These are phyloP conservation scores for Acrocalymma vagum DNA, from an alignment of 2,329 filamentous ascomycete genomes.

Conservation along the genomic window DNA sequence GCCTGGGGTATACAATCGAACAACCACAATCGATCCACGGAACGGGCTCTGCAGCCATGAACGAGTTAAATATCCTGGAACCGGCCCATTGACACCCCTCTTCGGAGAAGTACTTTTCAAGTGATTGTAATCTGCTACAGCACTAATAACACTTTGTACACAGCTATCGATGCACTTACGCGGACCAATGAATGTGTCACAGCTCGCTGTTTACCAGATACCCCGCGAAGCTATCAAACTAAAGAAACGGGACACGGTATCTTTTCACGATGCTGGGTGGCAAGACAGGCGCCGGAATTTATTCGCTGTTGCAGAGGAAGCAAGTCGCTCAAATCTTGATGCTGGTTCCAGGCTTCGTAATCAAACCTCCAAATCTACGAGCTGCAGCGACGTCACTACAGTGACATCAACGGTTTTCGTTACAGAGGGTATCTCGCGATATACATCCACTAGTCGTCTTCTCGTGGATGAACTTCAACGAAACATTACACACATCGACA, in stretches of 20 bases:
- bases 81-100: slow-evolving; percentile 71
- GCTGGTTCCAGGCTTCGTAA: too few species aligned
- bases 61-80: slow-evolving; percentile 64
- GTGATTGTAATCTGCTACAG: slow-evolving; percentile 1
- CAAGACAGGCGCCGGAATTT: too few species aligned
- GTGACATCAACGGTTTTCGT: slow-evolving; percentile 20
- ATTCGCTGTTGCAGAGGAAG: too few species aligned
- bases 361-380: slow-evolving; percentile 11
- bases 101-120: slow-evolving; percentile 70
- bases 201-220: slow-evolving; percentile 74
- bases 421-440: slow-evolving; percentile 14
- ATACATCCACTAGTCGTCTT: neutral
- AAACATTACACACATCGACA: slow-evolving; percentile 14
- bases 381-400: slow-evolving; percentile 11
- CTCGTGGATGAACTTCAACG: neutral
- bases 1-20: slow-evolving; percentile 69
- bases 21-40: slow-evolving; percentile 66
- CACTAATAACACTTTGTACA: slow-evolving; percentile 8
- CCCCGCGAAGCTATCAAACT: slow-evolving; percentile 25
- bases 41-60: slow-evolving; percentile 65
- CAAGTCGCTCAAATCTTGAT: too few species aligned
- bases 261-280: slow-evolving; percentile 31
- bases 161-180: slow-evolving; percentile 78
- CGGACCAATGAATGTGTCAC: slow-evolving; percentile 72
- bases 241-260: slow-evolving; percentile 22